Evolutionary conservation across 2,329 filamentous ascomycete genomes (phyloP).

Genomic region (Fusarium kyushuense): DNA sequence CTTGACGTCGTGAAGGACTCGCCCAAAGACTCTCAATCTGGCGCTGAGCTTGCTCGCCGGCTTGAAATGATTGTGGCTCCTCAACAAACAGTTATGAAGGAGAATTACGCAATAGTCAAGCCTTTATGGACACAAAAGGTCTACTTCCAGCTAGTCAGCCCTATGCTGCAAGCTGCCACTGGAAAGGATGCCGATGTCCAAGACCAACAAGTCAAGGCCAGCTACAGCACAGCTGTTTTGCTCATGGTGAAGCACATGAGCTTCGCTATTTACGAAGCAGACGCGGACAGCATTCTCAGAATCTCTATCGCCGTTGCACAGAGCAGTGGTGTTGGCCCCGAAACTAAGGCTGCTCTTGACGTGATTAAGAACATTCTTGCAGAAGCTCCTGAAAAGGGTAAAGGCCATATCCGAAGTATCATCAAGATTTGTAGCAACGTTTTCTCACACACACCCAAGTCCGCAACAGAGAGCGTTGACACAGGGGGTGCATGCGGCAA

Average conservation of each 20-base stretch:
- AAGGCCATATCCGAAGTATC: slow-evolving; percentile 62
- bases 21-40: slow-evolving; percentile 51
- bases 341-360: slow-evolving; percentile 61
- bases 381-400: slow-evolving; percentile 59
- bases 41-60: slow-evolving; percentile 56
- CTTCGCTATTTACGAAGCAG: slow-evolving; percentile 65
- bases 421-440: slow-evolving; percentile 60
- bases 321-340: slow-evolving; percentile 56
- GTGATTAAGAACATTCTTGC: slow-evolving; percentile 63
- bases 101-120: slow-evolving; percentile 59
- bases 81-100: slow-evolving; percentile 55
- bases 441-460: slow-evolving; percentile 48
- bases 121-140: slow-evolving; percentile 63
- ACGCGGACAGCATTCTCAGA: slow-evolving; percentile 61
- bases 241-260: slow-evolving; percentile 63
- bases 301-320: slow-evolving; percentile 62
- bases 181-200: slow-evolving; percentile 47
- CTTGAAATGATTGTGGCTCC: slow-evolving; percentile 59
- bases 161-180: slow-evolving; percentile 59
- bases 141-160: slow-evolving; percentile 61
- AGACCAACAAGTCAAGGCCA: slow-evolving; percentile 51
- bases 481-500: slow-evolving; percentile 57
- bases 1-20: slow-evolving; percentile 54
- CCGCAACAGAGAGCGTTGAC: slow-evolving; percentile 40
- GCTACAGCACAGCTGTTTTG: slow-evolving; percentile 62